phyloP scores from a whole-genome alignment of 23 red algal genomes.

The Gracilariopsis chorda region DNA sequence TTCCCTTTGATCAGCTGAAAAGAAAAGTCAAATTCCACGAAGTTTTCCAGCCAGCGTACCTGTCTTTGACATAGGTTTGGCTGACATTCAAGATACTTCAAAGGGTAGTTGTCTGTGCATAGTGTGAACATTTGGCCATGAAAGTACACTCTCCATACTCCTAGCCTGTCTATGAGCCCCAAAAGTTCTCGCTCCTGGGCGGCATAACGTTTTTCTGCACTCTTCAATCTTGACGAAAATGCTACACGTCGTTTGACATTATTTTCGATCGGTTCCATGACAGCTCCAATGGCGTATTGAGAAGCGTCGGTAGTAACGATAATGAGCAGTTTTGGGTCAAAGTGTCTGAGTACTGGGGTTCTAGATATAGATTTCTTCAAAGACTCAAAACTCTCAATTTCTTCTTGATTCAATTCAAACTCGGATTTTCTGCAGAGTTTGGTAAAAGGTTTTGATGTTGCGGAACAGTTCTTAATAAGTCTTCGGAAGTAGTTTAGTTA shows the following conservation, averaged over 20 bases:
- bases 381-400: too few relatives aligned
- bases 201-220: background rate
- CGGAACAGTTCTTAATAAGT: too few relatives aligned
- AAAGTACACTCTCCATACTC: slow-evolving; percentile 1
- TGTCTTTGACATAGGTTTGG: background rate
- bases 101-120: background rate
- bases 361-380: too few relatives aligned
- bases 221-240: background rate
- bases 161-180: background rate
- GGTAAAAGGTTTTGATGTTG: too few relatives aligned
- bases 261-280: background rate
- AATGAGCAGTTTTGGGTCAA: too few relatives aligned
- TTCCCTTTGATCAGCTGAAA: background rate
- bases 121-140: background rate
- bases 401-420: too few relatives aligned
- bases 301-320: background rate
- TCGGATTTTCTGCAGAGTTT: too few relatives aligned
- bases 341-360: too few relatives aligned
- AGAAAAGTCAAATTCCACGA: background rate
- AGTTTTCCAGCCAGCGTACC: background rate
- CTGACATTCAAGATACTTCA: background rate
- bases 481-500: too few relatives aligned
- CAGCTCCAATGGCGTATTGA: background rate
- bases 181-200: slow-evolving; percentile 23
- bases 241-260: background rate